phyloP scores from a whole-genome alignment of 169 alveolate species.

The Plasmodium gonderi region DNA sequence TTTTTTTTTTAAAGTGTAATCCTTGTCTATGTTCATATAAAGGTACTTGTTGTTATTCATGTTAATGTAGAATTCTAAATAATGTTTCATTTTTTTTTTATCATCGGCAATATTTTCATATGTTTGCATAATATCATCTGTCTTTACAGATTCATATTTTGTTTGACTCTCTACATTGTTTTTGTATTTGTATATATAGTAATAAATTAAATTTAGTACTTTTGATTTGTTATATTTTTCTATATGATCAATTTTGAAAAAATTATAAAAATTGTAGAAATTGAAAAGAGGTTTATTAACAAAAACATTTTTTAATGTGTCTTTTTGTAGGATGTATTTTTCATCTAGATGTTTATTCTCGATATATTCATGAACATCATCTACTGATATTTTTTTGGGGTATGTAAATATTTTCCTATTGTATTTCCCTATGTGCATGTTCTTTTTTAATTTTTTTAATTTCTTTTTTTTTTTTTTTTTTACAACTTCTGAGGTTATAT shows the following conservation, averaged over 20 bases:
- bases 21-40: slow-evolving; percentile 65
- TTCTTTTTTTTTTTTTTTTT: slow-evolving; percentile 49
- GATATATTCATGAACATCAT: slow-evolving; percentile 50
- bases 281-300: slow-evolving; percentile 70
- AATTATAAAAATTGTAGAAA: slow-evolving; percentile 71
- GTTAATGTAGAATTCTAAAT: slow-evolving; percentile 54
- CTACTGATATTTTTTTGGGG: slow-evolving; percentile 37
- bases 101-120: slow-evolving; percentile 52
- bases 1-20: slow-evolving; percentile 72
- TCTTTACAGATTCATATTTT: slow-evolving; percentile 46
- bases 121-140: slow-evolving; percentile 17
- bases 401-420: slow-evolving; percentile 62
- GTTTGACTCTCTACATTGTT: slow-evolving; percentile 25
- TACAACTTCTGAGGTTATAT: not conserved
- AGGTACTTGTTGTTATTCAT: slow-evolving; percentile 69
- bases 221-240: slow-evolving; percentile 73
- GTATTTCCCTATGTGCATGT: slow-evolving; percentile 73
- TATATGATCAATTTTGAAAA: slow-evolving; percentile 71
- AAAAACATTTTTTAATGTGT: slow-evolving; percentile 66
- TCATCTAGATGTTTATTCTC: slow-evolving; percentile 40
- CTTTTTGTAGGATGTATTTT: slow-evolving; percentile 57
- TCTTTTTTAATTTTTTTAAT: slow-evolving; percentile 53
- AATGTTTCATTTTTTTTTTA: slow-evolving; percentile 59
- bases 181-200: slow-evolving; percentile 66
- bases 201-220: slow-evolving; percentile 65